Evolutionary conservation across 1,284 basidiomycete species (phyloP).

Genomic region (Termitomyces sp.): DNA sequence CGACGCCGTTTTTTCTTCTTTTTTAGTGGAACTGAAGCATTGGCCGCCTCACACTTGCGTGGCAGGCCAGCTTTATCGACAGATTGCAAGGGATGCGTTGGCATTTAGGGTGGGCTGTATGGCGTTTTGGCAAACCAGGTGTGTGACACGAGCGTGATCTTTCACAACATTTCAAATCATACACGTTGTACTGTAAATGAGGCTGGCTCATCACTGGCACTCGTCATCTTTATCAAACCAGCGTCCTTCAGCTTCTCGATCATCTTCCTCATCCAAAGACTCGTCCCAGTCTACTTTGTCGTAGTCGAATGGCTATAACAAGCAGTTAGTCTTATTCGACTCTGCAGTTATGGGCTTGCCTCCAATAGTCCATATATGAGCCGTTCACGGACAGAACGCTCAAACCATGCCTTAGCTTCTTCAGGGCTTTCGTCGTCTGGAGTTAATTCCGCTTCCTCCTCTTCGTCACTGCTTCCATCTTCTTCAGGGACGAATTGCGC

Average conservation of each 20-base stretch:
- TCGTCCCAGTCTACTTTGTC: slow-evolving; percentile 75
- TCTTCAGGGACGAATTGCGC: slow-evolving; percentile 61
- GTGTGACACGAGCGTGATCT: slow-evolving; percentile 11
- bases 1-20: slow-evolving; percentile 34
- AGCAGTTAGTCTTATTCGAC: background rate
- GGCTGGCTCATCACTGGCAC: slow-evolving; percentile 23
- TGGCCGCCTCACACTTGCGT: background rate
- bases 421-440: slow-evolving; percentile 38
- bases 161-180: background rate
- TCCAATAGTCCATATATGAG: slow-evolving; percentile 75
- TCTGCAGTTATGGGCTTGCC: slow-evolving; percentile 34
- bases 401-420: slow-evolving; percentile 46
- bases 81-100: slow-evolving; percentile 20
- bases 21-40: slow-evolving; percentile 19
- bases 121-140: slow-evolving; percentile 2
- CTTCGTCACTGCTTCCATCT: slow-evolving; percentile 46
- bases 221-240: slow-evolving; percentile 74
- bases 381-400: slow-evolving; percentile 55
- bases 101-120: slow-evolving; percentile 22
- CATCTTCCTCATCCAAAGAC: slow-evolving; percentile 53
- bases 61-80: slow-evolving; percentile 17
- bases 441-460: slow-evolving; percentile 24
- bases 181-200: background rate
- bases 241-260: slow-evolving; percentile 59
- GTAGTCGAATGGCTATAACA: slow-evolving; percentile 58